phyloP scores from a whole-genome alignment of 2,329 filamentous ascomycete genomes.

The Trichoderma harzianum region DNA sequence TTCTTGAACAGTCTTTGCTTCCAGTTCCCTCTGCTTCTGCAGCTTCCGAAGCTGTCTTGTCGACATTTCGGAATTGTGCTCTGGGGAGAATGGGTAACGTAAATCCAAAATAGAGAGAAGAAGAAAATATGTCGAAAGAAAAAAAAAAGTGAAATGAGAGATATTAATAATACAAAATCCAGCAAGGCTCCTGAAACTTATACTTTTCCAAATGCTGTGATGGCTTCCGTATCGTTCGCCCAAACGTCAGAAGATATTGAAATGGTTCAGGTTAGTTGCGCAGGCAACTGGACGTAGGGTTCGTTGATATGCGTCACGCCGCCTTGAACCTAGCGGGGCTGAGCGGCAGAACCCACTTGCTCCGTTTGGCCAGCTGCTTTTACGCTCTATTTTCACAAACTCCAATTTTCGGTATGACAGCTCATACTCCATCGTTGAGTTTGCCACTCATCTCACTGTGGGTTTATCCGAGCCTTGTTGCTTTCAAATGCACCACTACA shows the following conservation, averaged over 20 bases:
- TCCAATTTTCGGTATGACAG: background rate
- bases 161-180: background rate
- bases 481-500: background rate
- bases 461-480: background rate
- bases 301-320: conserved; percentile 19
- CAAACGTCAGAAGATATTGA: background rate
- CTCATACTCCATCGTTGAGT: too few species aligned
- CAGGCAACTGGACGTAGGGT: background rate
- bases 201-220: background rate
- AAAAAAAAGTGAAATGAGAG: background rate
- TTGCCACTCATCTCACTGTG: background rate
- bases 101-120: background rate
- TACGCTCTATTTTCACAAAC: background rate
- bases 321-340: conserved; percentile 9
- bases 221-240: background rate
- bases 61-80: conserved; percentile 39
- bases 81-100: background rate
- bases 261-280: background rate
- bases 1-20: conserved; percentile 24
- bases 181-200: background rate
- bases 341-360: background rate
- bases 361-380: background rate
- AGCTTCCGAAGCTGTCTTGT: conserved; percentile 51
- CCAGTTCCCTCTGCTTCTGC: conserved; percentile 48
- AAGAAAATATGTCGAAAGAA: too few species aligned